Evolutionary conservation across 768 basidiomycete species (phyloP), one percentile per base, ranked within the genome.

Genomic region (Mycena polygramma): DNA sequence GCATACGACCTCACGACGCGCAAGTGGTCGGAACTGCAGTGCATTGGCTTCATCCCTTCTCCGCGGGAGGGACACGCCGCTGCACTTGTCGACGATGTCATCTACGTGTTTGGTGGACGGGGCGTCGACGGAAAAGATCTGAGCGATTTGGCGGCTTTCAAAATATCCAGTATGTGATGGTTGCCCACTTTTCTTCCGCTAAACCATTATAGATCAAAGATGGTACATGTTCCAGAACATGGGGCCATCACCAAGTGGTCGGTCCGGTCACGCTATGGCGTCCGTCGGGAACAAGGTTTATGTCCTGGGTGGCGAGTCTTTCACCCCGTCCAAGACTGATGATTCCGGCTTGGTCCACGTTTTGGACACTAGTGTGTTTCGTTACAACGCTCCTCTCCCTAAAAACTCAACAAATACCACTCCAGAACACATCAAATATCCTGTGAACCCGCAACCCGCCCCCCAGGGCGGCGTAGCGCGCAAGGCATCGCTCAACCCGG

Each of bases 171-270:
- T 99, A 74, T 77, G 97, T 89, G 26, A 30, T 69, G 64, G 45
- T 55, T 52, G 61, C 43, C 37, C 62, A 55, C 37, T 39, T n/a
- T 61, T 54, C 15, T 39, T 71, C 26, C 62, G 73, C 58, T 73
- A 69, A 55, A 30, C 13, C 20, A 24, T 1, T 52, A 54, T 78
- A 98, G 97, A 96, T 81, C 94, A 96, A 77, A 88, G 98, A 75
- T 99, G 98, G 98, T 99, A 97, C 83, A 99, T 97, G 95, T 99
- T 99, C 85, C 96, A 98, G 81, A 98, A 98, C 78, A 99, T 99
- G 98, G 98, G 98, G 0, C 97, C 97, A 20, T 89, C 95, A 19
- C 98, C 98, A 0, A 91, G 87, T 48, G 94, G 95, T 4, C 89
- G 98, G 58, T 97, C 95, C 11, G 98, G 98, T 2, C 98, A 99